phyloP scores from a whole-genome alignment of 2,329 filamentous ascomycete genomes.

The Paecilomyces sp. region DNA sequence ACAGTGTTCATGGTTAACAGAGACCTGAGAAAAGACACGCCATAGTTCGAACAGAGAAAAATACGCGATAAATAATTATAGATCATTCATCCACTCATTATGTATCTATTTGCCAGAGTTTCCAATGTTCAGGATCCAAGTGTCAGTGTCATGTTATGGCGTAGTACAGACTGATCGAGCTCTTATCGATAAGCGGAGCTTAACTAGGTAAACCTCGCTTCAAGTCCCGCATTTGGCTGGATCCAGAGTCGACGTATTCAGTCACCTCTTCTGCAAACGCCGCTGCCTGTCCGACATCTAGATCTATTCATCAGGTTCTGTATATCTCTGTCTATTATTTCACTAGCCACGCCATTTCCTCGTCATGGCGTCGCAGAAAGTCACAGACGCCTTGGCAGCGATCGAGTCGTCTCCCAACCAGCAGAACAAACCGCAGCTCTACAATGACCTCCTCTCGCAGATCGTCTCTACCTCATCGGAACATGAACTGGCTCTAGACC shows the following conservation, averaged over 20 bases:
- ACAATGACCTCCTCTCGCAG: slow-evolving; percentile 51
- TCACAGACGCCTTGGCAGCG: slow-evolving; percentile 41
- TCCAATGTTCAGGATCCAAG: no score
- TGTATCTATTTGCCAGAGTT: no score
- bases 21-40: no score
- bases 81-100: no score
- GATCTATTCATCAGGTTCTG: background rate
- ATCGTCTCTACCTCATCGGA: slow-evolving; percentile 43
- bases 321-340: background rate
- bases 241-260: background rate
- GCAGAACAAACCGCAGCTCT: slow-evolving; percentile 47
- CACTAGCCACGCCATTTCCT: background rate
- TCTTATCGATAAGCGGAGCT: slow-evolving; percentile 19
- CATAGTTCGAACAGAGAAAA: no score
- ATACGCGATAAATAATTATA: no score
- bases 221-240: background rate
- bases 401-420: slow-evolving; percentile 44
- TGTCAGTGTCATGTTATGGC: background rate
- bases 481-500: slow-evolving; percentile 50
- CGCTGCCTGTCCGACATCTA: background rate
- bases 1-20: no score
- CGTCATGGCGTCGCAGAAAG: slow-evolving; percentile 44
- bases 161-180: background rate
- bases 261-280: background rate
- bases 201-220: background rate